Conservation (phyloP, 129 eudicot species). For the Deinandra increscens region DNA sequence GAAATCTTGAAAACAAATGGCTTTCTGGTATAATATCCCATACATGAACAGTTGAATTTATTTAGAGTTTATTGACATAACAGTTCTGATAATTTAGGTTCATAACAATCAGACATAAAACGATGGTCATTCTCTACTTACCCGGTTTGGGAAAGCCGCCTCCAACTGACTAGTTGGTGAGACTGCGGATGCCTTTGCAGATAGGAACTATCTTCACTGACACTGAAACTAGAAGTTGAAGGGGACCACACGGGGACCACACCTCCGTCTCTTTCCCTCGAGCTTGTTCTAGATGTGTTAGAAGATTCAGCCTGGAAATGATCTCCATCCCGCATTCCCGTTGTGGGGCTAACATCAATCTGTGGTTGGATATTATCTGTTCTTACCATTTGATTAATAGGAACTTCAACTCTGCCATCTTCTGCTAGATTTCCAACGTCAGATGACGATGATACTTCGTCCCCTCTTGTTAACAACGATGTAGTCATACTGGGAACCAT, state of each 20-base stretch:
- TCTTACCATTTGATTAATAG: conserved; percentile 42
- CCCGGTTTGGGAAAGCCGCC: conserved; percentile 84
- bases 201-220: conserved; percentile 62
- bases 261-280: conserved; percentile 73
- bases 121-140: conserved; percentile 27
- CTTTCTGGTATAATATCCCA: background rate
- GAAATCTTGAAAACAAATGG: conserved; percentile 22
- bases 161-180: conserved; percentile 68
- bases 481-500: conserved; percentile 94
- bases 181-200: conserved; percentile 80
- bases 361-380: conserved; percentile 27
- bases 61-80: background rate
- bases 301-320: conserved; percentile 74
- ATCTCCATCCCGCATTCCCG: conserved; percentile 44
- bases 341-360: conserved; percentile 16
- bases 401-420: conserved; percentile 83
- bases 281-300: conserved; percentile 35
- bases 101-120: background rate
- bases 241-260: conserved; percentile 95
- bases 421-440: conserved; percentile 37
- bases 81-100: background rate
- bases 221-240: conserved; percentile 48
- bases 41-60: background rate
- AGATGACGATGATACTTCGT: conserved; percentile 61
- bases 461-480: conserved; percentile 53